Evolutionary conservation across 345 rosid genomes (phyloP), one percentile per base, ranked within the genome.

Genomic region (Sapria himalayana): DNA sequence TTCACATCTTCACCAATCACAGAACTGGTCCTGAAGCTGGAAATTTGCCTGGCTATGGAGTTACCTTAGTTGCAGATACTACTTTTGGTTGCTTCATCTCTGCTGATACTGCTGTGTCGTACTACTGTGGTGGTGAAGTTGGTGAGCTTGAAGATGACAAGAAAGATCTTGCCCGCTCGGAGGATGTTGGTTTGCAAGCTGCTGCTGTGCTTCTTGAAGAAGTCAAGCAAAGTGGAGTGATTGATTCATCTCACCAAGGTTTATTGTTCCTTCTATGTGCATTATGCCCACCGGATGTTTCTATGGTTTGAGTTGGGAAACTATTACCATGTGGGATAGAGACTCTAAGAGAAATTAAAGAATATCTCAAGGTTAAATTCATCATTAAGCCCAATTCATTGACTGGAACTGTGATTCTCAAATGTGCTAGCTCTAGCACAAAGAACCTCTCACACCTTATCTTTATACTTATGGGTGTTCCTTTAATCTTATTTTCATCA

Each of bases 41-140:
- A 66, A 80, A 77, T 94, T 89, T 95, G 22, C 79, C 84, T 15
- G 93, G 95, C 39, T 89, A 79, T 56, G 98, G 98, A 50, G 69
- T 82, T 48, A 67, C 95, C 45, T 45, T 91, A 52, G 81, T 77
- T 33, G 99, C 95, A 9, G 99, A 91, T 66, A 74, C 89, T 42
- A 84, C 76, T 41, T 52, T 86, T 37, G 93, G 71, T 16, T 84
- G 99, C 70, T 77, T 42, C 70, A 62, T 91, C 27, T 77, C 93
- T 39, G 72, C 63, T 19, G 92, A 80, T 56, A 64, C 89, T 39
- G 58, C 93, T 14, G 53, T 91, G 51, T 77, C 86, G 52, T 56
- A 51, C 39, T 43, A 43, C 20, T 63, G 46, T 25, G 54, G 33
- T 4, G 74, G 66, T 15, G 78, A 63, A 41, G 47, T 56, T 5